Conservation (phyloP, 306 rosid genomes). For the Malus orientalis region DNA sequence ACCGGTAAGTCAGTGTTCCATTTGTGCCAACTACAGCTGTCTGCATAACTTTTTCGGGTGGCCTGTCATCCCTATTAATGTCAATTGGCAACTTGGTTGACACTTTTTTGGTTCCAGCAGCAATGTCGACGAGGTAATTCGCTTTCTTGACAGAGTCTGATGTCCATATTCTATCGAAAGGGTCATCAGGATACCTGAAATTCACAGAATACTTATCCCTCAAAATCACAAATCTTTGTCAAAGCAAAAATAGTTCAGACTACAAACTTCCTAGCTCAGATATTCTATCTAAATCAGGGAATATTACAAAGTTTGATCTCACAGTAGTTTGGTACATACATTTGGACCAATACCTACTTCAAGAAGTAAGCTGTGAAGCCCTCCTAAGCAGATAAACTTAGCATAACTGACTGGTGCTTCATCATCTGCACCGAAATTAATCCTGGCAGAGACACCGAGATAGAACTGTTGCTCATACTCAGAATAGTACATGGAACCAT, state of each 20-base stretch:
- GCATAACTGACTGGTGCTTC: conserved; percentile 70
- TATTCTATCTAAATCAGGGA: neutral
- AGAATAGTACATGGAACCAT: conserved; percentile 74
- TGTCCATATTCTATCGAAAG: conserved; percentile 91
- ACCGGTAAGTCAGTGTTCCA: conserved; percentile 82
- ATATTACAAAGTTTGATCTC: neutral
- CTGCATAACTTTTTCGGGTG: conserved; percentile 91
- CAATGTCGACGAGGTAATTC: conserved; percentile 89
- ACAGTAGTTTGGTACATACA: neutral
- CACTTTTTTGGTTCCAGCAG: conserved; percentile 71
- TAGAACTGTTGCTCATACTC: conserved; percentile 52
- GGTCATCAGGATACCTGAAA: conserved; percentile 94
- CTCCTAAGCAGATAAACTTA: neutral
- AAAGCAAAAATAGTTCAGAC: neutral
- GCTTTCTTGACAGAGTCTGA: conserved; percentile 91
- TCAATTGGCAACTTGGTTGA: conserved; percentile 63
- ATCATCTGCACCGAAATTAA: conserved; percentile 82
- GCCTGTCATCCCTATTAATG: conserved; percentile 53
- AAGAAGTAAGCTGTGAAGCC: neutral
- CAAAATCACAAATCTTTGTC: neutral
- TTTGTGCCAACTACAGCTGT: conserved; percentile 85
- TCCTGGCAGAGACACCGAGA: conserved; percentile 96
- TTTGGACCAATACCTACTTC: neutral
- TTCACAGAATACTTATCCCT: conserved; percentile 3
- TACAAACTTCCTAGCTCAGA: neutral